A percentile compares a stretch with the other conserved stretches of the same genome.
Evolutionary conservation across 441 rosid species (phyloP).

Genomic region (Populus tomentosa): DNA sequence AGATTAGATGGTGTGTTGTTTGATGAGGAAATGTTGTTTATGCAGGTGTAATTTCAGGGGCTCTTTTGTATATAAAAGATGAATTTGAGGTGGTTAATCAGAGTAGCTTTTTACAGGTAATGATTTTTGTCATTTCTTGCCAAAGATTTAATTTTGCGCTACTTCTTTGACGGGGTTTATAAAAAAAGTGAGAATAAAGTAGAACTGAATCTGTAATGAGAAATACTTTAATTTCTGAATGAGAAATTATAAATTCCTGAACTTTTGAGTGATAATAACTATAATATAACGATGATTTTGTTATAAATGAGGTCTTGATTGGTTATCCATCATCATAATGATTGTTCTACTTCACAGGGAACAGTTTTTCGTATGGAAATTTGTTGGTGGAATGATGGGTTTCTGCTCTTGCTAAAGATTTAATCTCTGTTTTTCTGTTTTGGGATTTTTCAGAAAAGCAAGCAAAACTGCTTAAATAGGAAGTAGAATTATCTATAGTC

Average conservation of each 20-base stretch:
- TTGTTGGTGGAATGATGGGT: not conserved
- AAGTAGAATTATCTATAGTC: not conserved
- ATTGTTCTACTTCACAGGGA: not conserved
- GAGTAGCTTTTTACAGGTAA: conserved; percentile 84
- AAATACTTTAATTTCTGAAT: not conserved
- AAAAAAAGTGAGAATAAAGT: not conserved
- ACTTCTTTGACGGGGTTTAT: not conserved
- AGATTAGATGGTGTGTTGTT: not conserved
- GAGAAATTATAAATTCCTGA: too few species aligned
- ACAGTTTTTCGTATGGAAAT: not conserved
- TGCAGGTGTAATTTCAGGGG: conserved; percentile 94
- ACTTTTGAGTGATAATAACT: too few species aligned
- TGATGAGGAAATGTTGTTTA: not conserved
- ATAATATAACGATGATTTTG: too few species aligned
- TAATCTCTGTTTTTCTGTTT: too few species aligned
- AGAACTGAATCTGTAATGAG: not conserved
- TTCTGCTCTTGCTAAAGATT: not conserved
- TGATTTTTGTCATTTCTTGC: not conserved
- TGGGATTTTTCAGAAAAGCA: not conserved
- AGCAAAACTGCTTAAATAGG: not conserved
- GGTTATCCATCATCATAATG: too few species aligned
- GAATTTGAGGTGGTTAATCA: conserved; percentile 66
- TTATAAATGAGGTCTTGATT: too few species aligned
- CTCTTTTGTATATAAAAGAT: conserved; percentile 86
- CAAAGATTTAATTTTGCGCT: not conserved